These are phyloP conservation scores for Phyllosticta paracitricarpa DNA, from an alignment of 2,329 filamentous ascomycete species.

Conservation along the genomic window DNA sequence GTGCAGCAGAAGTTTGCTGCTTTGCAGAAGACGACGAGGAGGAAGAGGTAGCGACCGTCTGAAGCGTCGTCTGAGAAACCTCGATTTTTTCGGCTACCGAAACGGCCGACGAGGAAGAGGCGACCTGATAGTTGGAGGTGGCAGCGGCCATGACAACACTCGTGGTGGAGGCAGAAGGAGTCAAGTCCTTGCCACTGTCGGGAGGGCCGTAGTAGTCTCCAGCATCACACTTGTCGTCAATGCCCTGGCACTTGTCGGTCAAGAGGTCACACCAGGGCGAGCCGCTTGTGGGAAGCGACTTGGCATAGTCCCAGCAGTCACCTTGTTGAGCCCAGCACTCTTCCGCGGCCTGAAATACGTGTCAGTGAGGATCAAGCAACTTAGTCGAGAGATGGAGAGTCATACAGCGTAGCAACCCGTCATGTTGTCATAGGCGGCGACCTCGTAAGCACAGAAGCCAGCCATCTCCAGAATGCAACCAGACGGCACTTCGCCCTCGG, in stretches of 20 bases:
- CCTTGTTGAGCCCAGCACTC: conserved; percentile 12
- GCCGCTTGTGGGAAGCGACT: conserved; percentile 46
- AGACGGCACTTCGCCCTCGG: conserved; percentile 43
- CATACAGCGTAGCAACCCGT: conserved; percentile 49
- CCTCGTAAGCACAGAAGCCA: conserved; percentile 61
- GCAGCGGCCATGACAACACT: conserved; percentile 6
- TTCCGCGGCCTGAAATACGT: conserved; percentile 16
- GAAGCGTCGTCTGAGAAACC: not conserved
- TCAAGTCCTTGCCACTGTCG: conserved; percentile 32
- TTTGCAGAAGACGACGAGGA: not conserved
- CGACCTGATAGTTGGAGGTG: conserved; percentile 5
- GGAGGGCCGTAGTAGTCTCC: conserved; percentile 35
- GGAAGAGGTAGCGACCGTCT: not conserved
- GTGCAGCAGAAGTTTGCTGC: conserved; percentile 1
- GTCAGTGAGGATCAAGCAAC: not conserved
- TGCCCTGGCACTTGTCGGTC: conserved; percentile 49
- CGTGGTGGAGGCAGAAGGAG: conserved; percentile 18
- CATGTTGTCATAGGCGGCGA: conserved; percentile 46
- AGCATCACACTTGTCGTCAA: conserved; percentile 32
- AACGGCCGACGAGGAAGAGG: not conserved
- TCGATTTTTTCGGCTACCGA: not conserved
- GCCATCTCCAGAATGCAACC: conserved; percentile 55
- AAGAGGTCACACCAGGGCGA: conserved; percentile 50
- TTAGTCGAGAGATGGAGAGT: not conserved
- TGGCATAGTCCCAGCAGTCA: conserved; percentile 46